Evolutionary conservation across 73 alveolate genomes (phyloP).

Genomic region (Paramecium pentaurelia): DNA sequence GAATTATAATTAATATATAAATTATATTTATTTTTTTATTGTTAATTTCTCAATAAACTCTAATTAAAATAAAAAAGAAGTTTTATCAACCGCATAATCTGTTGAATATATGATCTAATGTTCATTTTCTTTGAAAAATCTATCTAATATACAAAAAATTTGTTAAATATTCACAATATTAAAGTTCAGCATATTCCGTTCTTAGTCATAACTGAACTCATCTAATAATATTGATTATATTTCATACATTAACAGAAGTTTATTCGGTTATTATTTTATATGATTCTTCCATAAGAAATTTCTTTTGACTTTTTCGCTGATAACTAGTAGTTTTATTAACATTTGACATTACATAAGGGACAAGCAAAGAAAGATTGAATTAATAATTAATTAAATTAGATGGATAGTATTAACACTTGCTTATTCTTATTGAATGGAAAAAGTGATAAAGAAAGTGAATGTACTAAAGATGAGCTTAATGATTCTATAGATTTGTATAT

Average conservation of each 20-base stretch:
- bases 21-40: background rate
- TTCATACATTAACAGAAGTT: background rate
- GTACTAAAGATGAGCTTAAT: constrained; percentile 1
- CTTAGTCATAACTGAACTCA: background rate
- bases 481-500: constrained; percentile 10
- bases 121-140: background rate
- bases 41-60: background rate
- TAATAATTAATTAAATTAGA: background rate
- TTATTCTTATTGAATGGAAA: background rate
- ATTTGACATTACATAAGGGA: background rate
- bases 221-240: background rate
- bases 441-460: background rate
- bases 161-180: background rate
- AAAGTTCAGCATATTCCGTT: background rate
- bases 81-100: background rate
- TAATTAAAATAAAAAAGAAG: background rate
- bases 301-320: background rate
- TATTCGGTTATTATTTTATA: background rate
- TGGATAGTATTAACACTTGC: background rate
- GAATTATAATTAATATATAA: background rate
- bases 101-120: background rate
- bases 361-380: background rate
- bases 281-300: background rate
- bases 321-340: background rate
- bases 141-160: background rate